Base-by-base conservation (phyloP, 2,329 filamentous ascomycete species). In the Eutypella sp. region DNA sequence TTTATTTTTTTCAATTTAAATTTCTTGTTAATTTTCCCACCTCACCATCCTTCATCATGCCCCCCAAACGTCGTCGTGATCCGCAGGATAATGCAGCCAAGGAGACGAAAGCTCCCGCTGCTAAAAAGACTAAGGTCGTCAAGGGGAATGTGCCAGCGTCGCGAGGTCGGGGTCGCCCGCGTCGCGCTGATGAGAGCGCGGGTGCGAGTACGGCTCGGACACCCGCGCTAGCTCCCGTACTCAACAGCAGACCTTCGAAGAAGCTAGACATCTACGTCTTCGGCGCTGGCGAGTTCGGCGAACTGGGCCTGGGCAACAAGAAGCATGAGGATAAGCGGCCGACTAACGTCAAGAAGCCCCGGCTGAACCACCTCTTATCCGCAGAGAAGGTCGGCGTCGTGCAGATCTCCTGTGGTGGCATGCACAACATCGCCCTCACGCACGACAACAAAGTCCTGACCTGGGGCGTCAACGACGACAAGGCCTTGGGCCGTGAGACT, bases 381-480 rank as follows among this genome's bases (percentile, higher is more conserved):
- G 69, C 76, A 3, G 70, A 75, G 49, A 69, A 70, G 31, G 76
- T 83, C 44, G 79, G 82, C 39, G 81, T 93, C 29, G 87, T 93
- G 2, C 82, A 87, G 65, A 67, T 95, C 47, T 82, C 86, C 42
- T 82, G 84, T 49, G 89, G 89, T 49, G 88, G 87, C 46, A 92
- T 95, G 87, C 89, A 95, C 67, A 82, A 77, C 43, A 73, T 86
- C 51, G 87, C 84, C 3, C 70, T 93, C 43, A 92, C 89, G 41
- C 78, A 83, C 55, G 85, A 92, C 65, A 89, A 90, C 72, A 84
- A 83, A 68, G 86, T 95, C 55, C 70, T 89, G 44, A 90, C 87
- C 23, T 95, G 89, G 89, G 89, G 89, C 44, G 88, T 93, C 56
- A 93, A 93, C 62, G 89, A 95, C 60, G 83, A 90, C 60, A 85